Percentiles rank a stretch among this genome's conserved stretches.
Conservation (phyloP, 371 early-diverging fungal species). For the Fennellomyces sp. region DNA sequence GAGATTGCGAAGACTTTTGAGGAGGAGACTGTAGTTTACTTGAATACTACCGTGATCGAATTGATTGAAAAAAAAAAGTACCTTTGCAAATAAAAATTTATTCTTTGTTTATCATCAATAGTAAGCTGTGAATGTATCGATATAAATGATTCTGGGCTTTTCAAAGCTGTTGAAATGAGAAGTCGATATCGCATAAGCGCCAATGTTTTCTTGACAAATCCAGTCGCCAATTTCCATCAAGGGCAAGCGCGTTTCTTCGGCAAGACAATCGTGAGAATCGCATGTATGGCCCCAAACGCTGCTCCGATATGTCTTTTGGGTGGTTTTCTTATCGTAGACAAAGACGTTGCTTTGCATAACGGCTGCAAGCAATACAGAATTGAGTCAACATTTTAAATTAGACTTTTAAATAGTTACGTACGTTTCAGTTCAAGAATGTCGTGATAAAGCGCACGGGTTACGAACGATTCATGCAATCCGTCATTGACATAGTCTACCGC, state of each 20-base stretch:
- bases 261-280: slow-evolving; percentile 95
- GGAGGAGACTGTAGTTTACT: no score
- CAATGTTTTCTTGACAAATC: slow-evolving; percentile 95
- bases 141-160: background rate
- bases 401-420: slow-evolving; percentile 91
- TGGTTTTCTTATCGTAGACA: background rate
- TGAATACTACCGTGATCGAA: no score
- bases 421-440: background rate
- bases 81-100: no score
- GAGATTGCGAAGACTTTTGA: no score
- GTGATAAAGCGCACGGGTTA: background rate
- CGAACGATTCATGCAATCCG: background rate
- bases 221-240: slow-evolving; percentile 93
- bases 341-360: slow-evolving; percentile 16
- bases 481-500: background rate
- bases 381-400: slow-evolving; percentile 74
- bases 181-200: slow-evolving; percentile 92
- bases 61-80: no score
- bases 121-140: no score
- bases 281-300: slow-evolving; percentile 98
- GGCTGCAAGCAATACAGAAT: background rate
- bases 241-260: slow-evolving; percentile 70
- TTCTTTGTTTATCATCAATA: no score
- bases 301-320: slow-evolving; percentile 50
- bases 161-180: slow-evolving; percentile 90